Evolutionary conservation across 768 basidiomycete genomes (phyloP).

Genomic region (Wakefieldia striispora): DNA sequence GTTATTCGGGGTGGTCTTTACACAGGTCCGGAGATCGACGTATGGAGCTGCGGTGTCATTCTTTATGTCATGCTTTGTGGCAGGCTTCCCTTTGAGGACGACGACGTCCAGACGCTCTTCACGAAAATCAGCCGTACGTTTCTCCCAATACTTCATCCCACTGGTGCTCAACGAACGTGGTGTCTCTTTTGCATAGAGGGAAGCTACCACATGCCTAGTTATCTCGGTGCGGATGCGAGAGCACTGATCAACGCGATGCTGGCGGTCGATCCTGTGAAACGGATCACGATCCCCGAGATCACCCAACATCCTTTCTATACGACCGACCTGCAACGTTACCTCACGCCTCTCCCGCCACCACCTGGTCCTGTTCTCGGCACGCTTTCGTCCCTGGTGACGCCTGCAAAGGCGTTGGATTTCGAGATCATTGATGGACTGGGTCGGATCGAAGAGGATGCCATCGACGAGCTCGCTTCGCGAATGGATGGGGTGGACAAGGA

Average conservation of each 20-base stretch:
- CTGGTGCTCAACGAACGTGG: neutral
- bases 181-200: slow-evolving; percentile 58
- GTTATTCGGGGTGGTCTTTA: slow-evolving; percentile 95
- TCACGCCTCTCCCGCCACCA: slow-evolving; percentile 75
- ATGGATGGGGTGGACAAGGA: slow-evolving; percentile 77
- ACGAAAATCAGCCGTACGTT: slow-evolving; percentile 86
- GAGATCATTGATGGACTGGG: slow-evolving; percentile 92
- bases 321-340: slow-evolving; percentile 80
- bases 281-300: slow-evolving; percentile 92
- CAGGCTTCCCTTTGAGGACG: slow-evolving; percentile 94
- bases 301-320: slow-evolving; percentile 89
- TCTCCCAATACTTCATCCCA: neutral
- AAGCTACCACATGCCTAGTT: slow-evolving; percentile 78
- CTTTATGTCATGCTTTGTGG: slow-evolving; percentile 98
- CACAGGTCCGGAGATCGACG: slow-evolving; percentile 97
- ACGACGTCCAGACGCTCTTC: slow-evolving; percentile 89
- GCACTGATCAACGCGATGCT: slow-evolving; percentile 87
- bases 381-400: slow-evolving; percentile 67
- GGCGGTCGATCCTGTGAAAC: slow-evolving; percentile 89
- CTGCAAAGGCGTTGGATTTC: slow-evolving; percentile 66
- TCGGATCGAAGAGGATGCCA: slow-evolving; percentile 86
- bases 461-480: slow-evolving; percentile 72
- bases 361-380: slow-evolving; percentile 77
- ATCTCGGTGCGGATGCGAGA: slow-evolving; percentile 75
- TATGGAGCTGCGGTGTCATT: slow-evolving; percentile 99